A percentile compares a stretch with the other conserved stretches of the same genome.
These are phyloP conservation scores for Serpula lacrymans DNA, from an alignment of 768 basidiomycete genomes.

Conservation along the genomic window DNA sequence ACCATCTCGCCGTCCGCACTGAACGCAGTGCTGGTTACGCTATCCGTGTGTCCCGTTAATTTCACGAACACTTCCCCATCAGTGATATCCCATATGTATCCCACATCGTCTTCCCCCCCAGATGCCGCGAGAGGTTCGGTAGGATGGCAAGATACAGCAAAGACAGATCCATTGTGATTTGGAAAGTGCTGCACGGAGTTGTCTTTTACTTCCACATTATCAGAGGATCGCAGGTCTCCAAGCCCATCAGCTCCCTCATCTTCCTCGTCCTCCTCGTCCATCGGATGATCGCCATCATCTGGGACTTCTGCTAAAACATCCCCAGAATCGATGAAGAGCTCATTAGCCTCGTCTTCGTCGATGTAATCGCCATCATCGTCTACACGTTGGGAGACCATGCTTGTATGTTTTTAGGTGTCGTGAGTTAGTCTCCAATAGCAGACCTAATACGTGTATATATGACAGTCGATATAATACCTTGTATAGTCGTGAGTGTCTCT, in stretches of 20 bases:
- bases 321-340: constrained; percentile 61
- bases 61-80: constrained; percentile 78
- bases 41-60: constrained; percentile 91
- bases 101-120: constrained; percentile 93
- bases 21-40: constrained; percentile 77
- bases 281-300: constrained; percentile 65
- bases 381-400: constrained; percentile 24
- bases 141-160: constrained; percentile 82
- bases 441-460: too few relatives aligned
- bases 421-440: too few relatives aligned
- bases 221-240: constrained; percentile 43
- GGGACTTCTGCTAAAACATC: constrained; percentile 64
- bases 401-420: constrained; percentile 4
- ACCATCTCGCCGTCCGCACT: constrained; percentile 89
- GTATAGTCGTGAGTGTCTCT: too few relatives aligned
- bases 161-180: constrained; percentile 75
- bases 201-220: constrained; percentile 42
- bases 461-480: too few relatives aligned
- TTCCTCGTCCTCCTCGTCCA: constrained; percentile 68
- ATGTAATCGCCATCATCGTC: constrained; percentile 36
- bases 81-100: constrained; percentile 89
- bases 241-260: constrained; percentile 40
- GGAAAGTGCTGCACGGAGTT: constrained; percentile 70
- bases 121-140: constrained; percentile 77
- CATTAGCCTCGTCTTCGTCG: constrained; percentile 45